Base-by-base conservation (phyloP, 805 yeast genomes). In the Scheffersomyces stipitis region DNA sequence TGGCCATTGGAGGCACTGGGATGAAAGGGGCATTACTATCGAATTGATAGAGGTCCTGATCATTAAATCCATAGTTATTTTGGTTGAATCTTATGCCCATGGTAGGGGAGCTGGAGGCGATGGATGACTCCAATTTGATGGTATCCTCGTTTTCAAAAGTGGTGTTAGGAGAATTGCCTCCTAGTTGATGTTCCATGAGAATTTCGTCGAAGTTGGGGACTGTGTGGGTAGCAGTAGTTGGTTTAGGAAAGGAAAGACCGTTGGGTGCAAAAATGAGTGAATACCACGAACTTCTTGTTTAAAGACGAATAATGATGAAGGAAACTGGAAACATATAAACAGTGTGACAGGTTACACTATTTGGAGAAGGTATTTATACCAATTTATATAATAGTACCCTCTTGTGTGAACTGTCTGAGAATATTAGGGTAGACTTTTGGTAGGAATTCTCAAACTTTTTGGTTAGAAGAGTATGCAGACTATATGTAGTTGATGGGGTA, bases 121-220 rank as follows among this genome's bases (percentile, higher is more conserved):
- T 36, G 14, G 54, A 46, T 18, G 38, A 33, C 29, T 49, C 49
- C 39, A 51, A 34, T 30, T 41, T 42, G 35, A 50, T 49, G 24
- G 58, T 48, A 32, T 54, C 58, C 24, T 53, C 59, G 4, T 48
- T 41, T 34, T 50, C 56, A 15, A 43, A 42, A 9, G 54, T 46
- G 15, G 49, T 41, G 33, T 48, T 44, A 15, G 56, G 54, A n/a
- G 50, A 46, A 29, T 41, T 39, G 26, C 42, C 48, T 12, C 37
- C 28, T 9, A 33, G 15, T 5, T 18, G 13, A 24, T 18, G 14
- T 14, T n/a, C 16, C 13, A 24, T 15, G n/a, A n/a, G n/a, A n/a
- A n/a, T n/a, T n/a, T n/a, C n/a, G n/a, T n/a, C n/a, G n/a, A 41
- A 37, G 34, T 44, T 44, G 36, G 39, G 38, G 42, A 43, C 40